A percentile compares a stretch with the other conserved stretches of the same genome.
phyloP scores from a whole-genome alignment of 352 stramenopile genomes.

The Globisporangium acanthophoron region DNA sequence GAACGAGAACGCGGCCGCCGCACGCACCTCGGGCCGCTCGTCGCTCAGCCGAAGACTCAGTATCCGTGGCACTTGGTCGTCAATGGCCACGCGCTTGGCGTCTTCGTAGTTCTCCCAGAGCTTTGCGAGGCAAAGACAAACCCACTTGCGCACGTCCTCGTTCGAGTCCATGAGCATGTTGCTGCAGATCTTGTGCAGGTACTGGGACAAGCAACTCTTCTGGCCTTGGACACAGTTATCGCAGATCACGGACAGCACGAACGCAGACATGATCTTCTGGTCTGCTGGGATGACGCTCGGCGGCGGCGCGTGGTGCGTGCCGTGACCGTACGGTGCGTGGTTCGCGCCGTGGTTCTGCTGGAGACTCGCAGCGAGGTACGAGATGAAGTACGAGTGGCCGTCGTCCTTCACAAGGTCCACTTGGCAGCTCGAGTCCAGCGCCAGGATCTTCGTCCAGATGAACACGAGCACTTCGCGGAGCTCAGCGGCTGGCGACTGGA shows the following conservation, averaged over 20 bases:
- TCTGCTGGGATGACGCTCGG: constrained; percentile 61
- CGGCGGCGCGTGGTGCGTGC: constrained; percentile 5
- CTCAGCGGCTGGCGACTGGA: constrained; percentile 93
- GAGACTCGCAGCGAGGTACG: constrained; percentile 80
- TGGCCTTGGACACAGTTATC: constrained; percentile 90
- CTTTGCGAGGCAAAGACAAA: constrained; percentile 93
- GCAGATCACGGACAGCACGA: constrained; percentile 95
- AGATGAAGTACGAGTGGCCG: constrained; percentile 95
- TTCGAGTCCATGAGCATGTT: constrained; percentile 58
- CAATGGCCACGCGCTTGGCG: constrained; percentile 82
- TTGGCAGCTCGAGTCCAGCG: constrained; percentile 94
- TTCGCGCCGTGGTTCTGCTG: constrained; percentile 36
- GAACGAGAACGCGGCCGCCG: constrained; percentile 91
- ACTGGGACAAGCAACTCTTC: constrained; percentile 90
- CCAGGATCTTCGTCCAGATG: constrained; percentile 93
- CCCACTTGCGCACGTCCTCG: constrained; percentile 74
- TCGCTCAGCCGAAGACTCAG: constrained; percentile 83
- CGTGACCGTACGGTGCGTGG: constrained; percentile 7
- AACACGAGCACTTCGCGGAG: constrained; percentile 94
- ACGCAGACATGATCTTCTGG: constrained; percentile 94
- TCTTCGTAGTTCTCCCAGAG: constrained; percentile 91
- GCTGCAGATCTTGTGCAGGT: constrained; percentile 73
- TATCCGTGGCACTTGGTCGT: constrained; percentile 81
- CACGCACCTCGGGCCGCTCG: constrained; percentile 87
- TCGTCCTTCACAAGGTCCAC: constrained; percentile 96